phyloP scores from a whole-genome alignment of 2,329 filamentous ascomycete genomes.

The Periconia digitata region DNA sequence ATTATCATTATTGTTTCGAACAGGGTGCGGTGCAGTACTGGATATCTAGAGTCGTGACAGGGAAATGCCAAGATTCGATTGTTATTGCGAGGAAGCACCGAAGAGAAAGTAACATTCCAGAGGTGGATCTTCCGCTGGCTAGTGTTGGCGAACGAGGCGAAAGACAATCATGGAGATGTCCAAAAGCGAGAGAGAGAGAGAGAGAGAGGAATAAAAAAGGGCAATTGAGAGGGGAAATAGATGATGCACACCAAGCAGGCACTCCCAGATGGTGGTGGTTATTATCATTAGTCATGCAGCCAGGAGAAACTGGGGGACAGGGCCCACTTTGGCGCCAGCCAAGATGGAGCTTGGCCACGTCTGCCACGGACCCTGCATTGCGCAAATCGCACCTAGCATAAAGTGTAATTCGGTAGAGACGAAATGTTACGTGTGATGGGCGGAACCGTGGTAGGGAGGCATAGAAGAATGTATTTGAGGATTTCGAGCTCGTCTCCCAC shows the following conservation, averaged over 20 bases:
- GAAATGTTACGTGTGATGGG: background rate
- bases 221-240: too few species aligned
- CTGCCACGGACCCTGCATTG: background rate
- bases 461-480: slow-evolving; percentile 34
- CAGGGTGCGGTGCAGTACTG: too few species aligned
- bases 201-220: background rate
- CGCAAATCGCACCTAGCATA: background rate
- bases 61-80: too few species aligned
- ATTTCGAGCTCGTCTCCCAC: slow-evolving; percentile 34
- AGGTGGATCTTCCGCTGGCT: too few species aligned
- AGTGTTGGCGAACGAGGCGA: too few species aligned
- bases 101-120: too few species aligned
- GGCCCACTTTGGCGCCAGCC: background rate
- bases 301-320: background rate
- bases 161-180: too few species aligned
- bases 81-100: too few species aligned
- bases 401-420: background rate
- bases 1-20: too few species aligned
- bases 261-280: too few species aligned
- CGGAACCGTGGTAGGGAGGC: slow-evolving; percentile 5
- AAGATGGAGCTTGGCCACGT: background rate
- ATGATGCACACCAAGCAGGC: too few species aligned
- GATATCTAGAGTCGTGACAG: too few species aligned
- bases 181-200: background rate
- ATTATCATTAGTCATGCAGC: background rate